Evolutionary conservation across 2,329 filamentous ascomycete genomes (phyloP).

Genomic region (Xylaria polymorpha): DNA sequence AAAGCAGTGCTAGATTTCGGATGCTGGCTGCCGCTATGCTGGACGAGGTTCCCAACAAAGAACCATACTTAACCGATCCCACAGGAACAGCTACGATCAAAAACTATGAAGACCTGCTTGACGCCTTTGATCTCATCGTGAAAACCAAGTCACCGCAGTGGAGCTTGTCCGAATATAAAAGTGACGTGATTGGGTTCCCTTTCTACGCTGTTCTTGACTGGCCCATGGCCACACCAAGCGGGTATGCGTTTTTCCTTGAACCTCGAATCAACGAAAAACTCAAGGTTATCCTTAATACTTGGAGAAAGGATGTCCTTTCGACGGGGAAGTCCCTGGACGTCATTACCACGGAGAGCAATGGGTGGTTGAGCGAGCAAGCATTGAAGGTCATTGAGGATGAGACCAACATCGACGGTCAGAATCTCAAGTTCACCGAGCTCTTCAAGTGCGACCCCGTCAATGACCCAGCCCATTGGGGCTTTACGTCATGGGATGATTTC

Average conservation of each 20-base stretch:
- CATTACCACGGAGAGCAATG: slow-evolving; percentile 5
- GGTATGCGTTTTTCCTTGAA: slow-evolving; percentile 21
- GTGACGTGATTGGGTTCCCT: slow-evolving; percentile 16
- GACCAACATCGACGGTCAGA: slow-evolving; percentile 9
- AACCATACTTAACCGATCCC: slow-evolving; percentile 14
- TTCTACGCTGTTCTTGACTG: slow-evolving; percentile 18
- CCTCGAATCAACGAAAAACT: slow-evolving; percentile 16
- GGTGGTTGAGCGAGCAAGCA: slow-evolving; percentile 9
- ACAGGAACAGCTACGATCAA: slow-evolving; percentile 7
- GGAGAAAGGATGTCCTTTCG: slow-evolving; percentile 4
- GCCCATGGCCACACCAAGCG: slow-evolving; percentile 18
- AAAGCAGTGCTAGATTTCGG: slow-evolving; percentile 9
- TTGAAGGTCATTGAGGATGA: slow-evolving; percentile 11
- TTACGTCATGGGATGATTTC: slow-evolving; percentile 20
- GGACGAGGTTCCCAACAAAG: slow-evolving; percentile 16
- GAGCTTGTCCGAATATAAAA: slow-evolving; percentile 13
- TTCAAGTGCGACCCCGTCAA: slow-evolving; percentile 8
- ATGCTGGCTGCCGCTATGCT: slow-evolving; percentile 19
- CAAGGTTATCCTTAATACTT: slow-evolving; percentile 12
- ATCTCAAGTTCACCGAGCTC: slow-evolving; percentile 16
- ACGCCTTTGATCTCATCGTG: slow-evolving; percentile 11
- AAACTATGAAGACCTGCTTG: slow-evolving; percentile 11
- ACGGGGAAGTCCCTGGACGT: slow-evolving; percentile 13
- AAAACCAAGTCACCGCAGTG: slow-evolving; percentile 13
- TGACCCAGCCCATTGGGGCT: slow-evolving; percentile 11